Conservation (phyloP, 352 stramenopile species). For the Globisporangium carolinianum region DNA sequence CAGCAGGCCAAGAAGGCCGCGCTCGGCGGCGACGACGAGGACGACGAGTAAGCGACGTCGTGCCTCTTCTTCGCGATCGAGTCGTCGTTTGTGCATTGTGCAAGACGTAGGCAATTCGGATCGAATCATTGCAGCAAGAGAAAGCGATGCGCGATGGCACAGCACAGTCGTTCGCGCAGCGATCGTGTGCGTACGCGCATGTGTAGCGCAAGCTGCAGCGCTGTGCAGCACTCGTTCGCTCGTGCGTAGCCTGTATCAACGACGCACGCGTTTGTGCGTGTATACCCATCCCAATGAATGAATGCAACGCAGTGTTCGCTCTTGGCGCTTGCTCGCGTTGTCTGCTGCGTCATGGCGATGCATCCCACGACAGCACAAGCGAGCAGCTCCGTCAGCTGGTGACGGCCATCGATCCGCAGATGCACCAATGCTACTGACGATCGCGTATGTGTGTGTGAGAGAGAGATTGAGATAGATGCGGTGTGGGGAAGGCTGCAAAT, state of each 20-base stretch:
- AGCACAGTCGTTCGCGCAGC: too few relatives aligned
- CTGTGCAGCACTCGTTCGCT: too few relatives aligned
- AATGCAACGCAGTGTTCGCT: too few relatives aligned
- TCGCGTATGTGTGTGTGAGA: too few relatives aligned
- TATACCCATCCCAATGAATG: background rate
- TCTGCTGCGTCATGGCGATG: background rate
- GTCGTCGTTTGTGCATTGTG: background rate
- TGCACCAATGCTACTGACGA: background rate
- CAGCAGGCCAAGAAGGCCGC: slow-evolving; percentile 63
- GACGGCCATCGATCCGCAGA: background rate
- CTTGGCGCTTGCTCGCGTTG: background rate
- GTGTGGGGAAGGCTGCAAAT: too few relatives aligned
- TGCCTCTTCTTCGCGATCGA: background rate
- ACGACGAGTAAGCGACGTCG: slow-evolving; percentile 17
- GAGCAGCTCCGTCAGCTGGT: too few relatives aligned
- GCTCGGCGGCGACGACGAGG: slow-evolving; percentile 31
- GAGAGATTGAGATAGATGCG: too few relatives aligned
- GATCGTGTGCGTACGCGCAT: too few relatives aligned
- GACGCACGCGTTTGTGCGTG: background rate
- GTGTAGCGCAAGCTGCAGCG: too few relatives aligned
- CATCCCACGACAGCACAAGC: background rate
- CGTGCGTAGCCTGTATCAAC: background rate
- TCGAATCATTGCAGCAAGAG: background rate
- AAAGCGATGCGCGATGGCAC: background rate
- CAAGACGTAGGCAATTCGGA: background rate